Base-by-base conservation (phyloP, 176 grass and related monocot species). In the Oryza glumipatula region DNA sequence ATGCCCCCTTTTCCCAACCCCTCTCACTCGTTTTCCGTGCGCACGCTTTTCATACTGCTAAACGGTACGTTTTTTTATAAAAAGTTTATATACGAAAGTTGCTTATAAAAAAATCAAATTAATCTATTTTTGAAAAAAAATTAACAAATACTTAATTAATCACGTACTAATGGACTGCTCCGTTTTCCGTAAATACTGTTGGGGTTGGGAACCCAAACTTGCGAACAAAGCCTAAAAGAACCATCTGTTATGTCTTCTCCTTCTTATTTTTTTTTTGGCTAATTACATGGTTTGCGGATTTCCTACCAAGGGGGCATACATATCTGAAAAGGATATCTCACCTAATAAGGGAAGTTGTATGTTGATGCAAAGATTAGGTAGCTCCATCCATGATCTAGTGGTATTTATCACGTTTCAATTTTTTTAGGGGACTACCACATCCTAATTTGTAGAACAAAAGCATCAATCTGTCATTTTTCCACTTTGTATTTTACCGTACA, bases 271-370 rank as follows among this genome's bases (percentile, higher is more conserved):
- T 72, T 82, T 39, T 48, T 21, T 17, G 51, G n/a, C 65, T 43
- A 76, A 28, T 81, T 76, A 35, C 5, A 65, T 82, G 58, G 8
- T 22, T 54, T 39, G 54, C 46, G 35, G 22, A 22, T 71, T 85
- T 72, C n/a, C 52, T 81, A 76, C 17, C 7, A 67, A 86, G 69
- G 64, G 84, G 28, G 7, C 49, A 56, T 81, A 76, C 49, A 56
- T 81, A 76, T 74, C 35, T 38, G 67, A 82, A 66, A 82, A 56
- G 23, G 52, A 71, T 43, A 66, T 68, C 9, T 32, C 79, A 79
- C 38, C 79, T 68, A 86, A 43, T 44, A 52, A 19, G 70, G 43
- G 69, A 71, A 77, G 36, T 19, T 65, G 49, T 38, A 14, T 80
- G 30, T 23, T 65, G 22, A 39, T 74, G n/a, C 58, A 74, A 7